Evolutionary conservation across 495 filamentous ascomycete genomes (phyloP).

Genomic region (Penicillium cosmopolitanum): DNA sequence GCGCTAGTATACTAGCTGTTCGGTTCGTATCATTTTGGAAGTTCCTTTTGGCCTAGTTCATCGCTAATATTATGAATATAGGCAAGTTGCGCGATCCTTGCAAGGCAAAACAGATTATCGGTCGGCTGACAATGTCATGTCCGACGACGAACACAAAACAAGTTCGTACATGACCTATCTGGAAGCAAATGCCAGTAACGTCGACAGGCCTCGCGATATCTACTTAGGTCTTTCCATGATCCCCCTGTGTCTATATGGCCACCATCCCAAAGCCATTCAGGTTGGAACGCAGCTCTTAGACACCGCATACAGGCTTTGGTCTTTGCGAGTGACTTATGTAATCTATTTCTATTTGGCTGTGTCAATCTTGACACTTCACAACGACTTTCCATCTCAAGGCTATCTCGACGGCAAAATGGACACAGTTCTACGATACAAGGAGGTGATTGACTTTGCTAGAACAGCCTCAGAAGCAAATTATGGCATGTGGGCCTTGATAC

Average conservation of each 20-base stretch:
- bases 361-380: conserved; percentile 63
- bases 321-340: conserved; percentile 66
- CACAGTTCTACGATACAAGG: conserved; percentile 58
- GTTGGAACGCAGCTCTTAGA: conserved; percentile 65
- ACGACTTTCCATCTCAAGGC: conserved; percentile 53
- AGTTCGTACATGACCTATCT: conserved; percentile 63
- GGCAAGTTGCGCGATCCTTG: conserved; percentile 76
- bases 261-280: conserved; percentile 68
- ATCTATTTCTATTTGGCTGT: conserved; percentile 72
- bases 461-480: conserved; percentile 78
- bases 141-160: conserved; percentile 70
- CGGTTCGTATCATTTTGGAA: conserved; percentile 29
- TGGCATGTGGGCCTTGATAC: conserved; percentile 70
- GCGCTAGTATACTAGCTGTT: conserved; percentile 69
- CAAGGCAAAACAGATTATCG: conserved; percentile 78
- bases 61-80: conserved; percentile 21
- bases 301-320: conserved; percentile 68
- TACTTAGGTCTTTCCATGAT: conserved; percentile 76
- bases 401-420: conserved; percentile 59
- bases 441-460: conserved; percentile 70
- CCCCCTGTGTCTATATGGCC: conserved; percentile 74
- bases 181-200: conserved; percentile 52
- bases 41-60: not conserved
- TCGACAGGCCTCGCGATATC: conserved; percentile 64
- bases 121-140: conserved; percentile 62